These are phyloP conservation scores for Candida tropicalis DNA, from an alignment of 1,139 yeast species.

Conservation along the genomic window DNA sequence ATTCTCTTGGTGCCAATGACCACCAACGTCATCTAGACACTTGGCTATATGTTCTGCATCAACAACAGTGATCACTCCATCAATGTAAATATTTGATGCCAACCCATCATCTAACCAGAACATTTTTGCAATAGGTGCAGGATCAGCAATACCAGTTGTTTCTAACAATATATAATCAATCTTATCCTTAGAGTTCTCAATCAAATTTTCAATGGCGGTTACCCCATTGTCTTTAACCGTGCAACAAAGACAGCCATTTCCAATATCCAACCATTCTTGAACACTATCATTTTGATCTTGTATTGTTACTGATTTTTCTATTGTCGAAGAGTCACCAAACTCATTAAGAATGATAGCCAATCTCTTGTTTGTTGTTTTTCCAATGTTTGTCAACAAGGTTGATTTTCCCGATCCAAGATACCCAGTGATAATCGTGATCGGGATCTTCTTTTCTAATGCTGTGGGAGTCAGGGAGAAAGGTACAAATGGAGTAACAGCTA, in stretches of 20 bases:
- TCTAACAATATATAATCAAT: conserved; percentile 90
- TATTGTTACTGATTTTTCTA: conserved; percentile 84
- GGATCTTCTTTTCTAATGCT: conserved; percentile 54
- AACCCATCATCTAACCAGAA: conserved; percentile 96
- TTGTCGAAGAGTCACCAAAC: conserved; percentile 85
- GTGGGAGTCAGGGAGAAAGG: conserved; percentile 16
- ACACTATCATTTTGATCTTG: conserved; percentile 60
- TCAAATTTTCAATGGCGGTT: conserved; percentile 85
- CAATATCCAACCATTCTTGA: conserved; percentile 94
- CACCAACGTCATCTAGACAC: conserved; percentile 72
- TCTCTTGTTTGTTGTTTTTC: conserved; percentile 66
- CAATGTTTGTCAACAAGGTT: conserved; percentile 75
- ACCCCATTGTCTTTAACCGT: conserved; percentile 96
- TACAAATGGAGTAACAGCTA: conserved; percentile 6
- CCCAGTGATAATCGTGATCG: conserved; percentile 92
- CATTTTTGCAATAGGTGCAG: conserved; percentile 95
- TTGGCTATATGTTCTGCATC: conserved; percentile 71
- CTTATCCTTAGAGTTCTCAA: conserved; percentile 67
- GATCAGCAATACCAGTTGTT: conserved; percentile 98
- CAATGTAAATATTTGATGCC: conserved; percentile 80
- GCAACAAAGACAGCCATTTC: conserved; percentile 96
- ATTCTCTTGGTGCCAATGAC: conserved; percentile 52
- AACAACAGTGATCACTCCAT: conserved; percentile 90
- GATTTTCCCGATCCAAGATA: conserved; percentile 95
- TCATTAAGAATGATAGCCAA: conserved; percentile 92